These are phyloP conservation scores for Neopestalotiopsis clavispora DNA, from an alignment of 2,329 filamentous ascomycete species.

Conservation along the genomic window DNA sequence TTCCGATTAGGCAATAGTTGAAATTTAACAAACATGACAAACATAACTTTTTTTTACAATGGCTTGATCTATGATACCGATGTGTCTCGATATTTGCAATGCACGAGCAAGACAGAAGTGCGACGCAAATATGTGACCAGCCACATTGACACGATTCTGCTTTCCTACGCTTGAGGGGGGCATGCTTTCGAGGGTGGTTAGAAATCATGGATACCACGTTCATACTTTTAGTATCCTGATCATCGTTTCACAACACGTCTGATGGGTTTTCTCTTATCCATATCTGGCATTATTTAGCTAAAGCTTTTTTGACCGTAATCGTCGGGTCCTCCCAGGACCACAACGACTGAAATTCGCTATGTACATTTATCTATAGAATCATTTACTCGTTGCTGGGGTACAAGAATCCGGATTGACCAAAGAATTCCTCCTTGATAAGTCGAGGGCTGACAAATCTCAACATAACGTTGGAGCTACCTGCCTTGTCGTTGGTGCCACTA, in stretches of 20 bases:
- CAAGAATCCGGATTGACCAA: slow-evolving; percentile 41
- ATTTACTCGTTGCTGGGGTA: slow-evolving; percentile 55
- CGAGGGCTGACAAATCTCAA: slow-evolving; percentile 56
- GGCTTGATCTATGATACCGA: too few species aligned
- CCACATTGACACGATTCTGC: too few species aligned
- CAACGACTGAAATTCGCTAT: neutral
- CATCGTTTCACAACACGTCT: too few species aligned
- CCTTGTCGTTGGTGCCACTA: slow-evolving; percentile 62
- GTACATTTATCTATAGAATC: neutral
- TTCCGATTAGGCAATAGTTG: neutral
- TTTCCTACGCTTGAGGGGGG: too few species aligned
- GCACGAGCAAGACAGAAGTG: too few species aligned
- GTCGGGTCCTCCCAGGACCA: neutral
- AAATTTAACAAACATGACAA: neutral
- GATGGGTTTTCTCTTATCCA: neutral
- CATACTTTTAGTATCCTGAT: too few species aligned
- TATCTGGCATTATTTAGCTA: neutral
- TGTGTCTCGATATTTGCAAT: too few species aligned
- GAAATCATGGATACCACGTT: too few species aligned
- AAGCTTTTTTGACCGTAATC: neutral
- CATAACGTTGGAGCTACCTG: slow-evolving; percentile 55
- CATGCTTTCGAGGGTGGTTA: too few species aligned
- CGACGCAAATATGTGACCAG: too few species aligned
- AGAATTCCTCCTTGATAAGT: slow-evolving; percentile 57
- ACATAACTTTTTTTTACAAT: neutral